Conservation (phyloP, 2,329 filamentous ascomycete genomes). For the Pseudomassariella vexata region DNA sequence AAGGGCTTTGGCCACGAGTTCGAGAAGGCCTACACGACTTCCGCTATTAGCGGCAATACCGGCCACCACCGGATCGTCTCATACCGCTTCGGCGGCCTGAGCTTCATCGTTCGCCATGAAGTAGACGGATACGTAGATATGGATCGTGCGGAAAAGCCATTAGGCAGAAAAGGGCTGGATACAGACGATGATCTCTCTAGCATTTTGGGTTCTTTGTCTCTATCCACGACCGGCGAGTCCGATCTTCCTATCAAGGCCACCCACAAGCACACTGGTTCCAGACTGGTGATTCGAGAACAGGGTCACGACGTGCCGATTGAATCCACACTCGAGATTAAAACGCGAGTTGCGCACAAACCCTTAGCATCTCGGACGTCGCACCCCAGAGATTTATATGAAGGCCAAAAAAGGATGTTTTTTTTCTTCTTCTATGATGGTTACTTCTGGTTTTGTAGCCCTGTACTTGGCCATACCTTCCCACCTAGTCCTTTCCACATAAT, state of each 20-base stretch:
- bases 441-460: too few species aligned
- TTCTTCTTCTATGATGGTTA: too few species aligned
- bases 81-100: slow-evolving; percentile 35
- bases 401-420: too few species aligned
- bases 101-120: slow-evolving; percentile 35
- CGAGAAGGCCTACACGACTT: slow-evolving; percentile 35
- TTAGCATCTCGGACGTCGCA: slow-evolving; percentile 28
- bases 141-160: slow-evolving; percentile 2
- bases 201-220: slow-evolving; percentile 19
- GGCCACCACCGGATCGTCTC: slow-evolving; percentile 40
- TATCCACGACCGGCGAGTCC: slow-evolving; percentile 10
- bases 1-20: slow-evolving; percentile 37
- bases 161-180: slow-evolving; percentile 1
- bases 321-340: slow-evolving; percentile 40
- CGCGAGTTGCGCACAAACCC: slow-evolving; percentile 25
- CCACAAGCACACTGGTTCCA: slow-evolving; percentile 13
- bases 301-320: slow-evolving; percentile 25
- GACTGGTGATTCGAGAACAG: slow-evolving; percentile 22
- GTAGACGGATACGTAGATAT: slow-evolving; percentile 32
- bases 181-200: slow-evolving; percentile 11
- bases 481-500: too few species aligned
- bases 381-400: too few species aligned
- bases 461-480: too few species aligned
- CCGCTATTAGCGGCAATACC: slow-evolving; percentile 27
- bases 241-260: background rate